These are phyloP conservation scores for Xylaria sp. DNA, from an alignment of 2,329 filamentous ascomycete species.

Conservation along the genomic window DNA sequence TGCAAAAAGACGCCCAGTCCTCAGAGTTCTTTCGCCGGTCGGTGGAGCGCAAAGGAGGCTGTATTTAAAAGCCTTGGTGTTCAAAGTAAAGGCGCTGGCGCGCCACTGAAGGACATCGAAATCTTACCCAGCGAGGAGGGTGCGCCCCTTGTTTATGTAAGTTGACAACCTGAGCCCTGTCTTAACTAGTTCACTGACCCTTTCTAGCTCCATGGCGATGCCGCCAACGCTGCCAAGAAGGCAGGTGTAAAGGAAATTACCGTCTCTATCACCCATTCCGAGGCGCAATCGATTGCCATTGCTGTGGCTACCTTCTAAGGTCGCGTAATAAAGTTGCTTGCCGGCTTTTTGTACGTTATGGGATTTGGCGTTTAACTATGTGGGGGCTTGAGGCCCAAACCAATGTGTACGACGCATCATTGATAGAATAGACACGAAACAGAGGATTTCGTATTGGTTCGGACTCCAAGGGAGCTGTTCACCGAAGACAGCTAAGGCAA, in stretches of 20 bases:
- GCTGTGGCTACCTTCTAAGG: slow-evolving; percentile 82
- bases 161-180: slow-evolving; percentile 50
- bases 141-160: slow-evolving; percentile 85
- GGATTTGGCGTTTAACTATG: slow-evolving; percentile 27
- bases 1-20: slow-evolving; percentile 83
- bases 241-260: slow-evolving; percentile 88
- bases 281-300: slow-evolving; percentile 92
- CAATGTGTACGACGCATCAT: slow-evolving; percentile 19
- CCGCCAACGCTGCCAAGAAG: slow-evolving; percentile 82
- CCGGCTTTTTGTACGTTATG: slow-evolving; percentile 33
- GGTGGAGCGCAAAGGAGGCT: slow-evolving; percentile 98
- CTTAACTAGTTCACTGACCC: slow-evolving; percentile 52
- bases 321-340: neutral
- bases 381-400: slow-evolving; percentile 14
- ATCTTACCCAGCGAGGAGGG: slow-evolving; percentile 84
- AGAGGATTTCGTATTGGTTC: slow-evolving; percentile 16
- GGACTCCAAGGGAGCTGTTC: neutral
- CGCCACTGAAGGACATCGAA: slow-evolving; percentile 93
- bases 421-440: slow-evolving; percentile 5
- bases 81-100: slow-evolving; percentile 85
- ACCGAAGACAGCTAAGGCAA: neutral
- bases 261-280: slow-evolving; percentile 96
- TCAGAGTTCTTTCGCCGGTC: slow-evolving; percentile 90
- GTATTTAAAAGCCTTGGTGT: slow-evolving; percentile 98
- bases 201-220: slow-evolving; percentile 82